Percentiles rank a stretch among this genome's conserved stretches.
These are phyloP conservation scores for Leccinum rimulosum DNA, from an alignment of 768 basidiomycete species.

Conservation along the genomic window DNA sequence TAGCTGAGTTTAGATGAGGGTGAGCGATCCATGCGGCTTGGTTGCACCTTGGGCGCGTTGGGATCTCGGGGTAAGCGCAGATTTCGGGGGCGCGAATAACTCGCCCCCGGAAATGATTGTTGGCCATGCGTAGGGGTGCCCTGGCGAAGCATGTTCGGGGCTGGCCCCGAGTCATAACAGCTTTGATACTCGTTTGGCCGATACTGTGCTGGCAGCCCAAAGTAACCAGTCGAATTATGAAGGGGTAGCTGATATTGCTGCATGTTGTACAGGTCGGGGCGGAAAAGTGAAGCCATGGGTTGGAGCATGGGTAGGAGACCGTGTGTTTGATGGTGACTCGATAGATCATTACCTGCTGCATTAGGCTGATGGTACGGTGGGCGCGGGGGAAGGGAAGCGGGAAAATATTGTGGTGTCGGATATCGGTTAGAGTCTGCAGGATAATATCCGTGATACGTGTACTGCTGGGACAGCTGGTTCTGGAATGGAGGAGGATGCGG, in stretches of 20 bases:
- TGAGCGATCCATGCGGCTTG: constrained; percentile 7
- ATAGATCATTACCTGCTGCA: constrained; percentile 32
- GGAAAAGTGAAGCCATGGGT: constrained; percentile 19
- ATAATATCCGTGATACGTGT: constrained; percentile 37
- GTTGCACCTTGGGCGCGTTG: constrained; percentile 16
- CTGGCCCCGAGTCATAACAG: constrained; percentile 40
- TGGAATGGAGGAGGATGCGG: constrained; percentile 33
- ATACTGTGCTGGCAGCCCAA: constrained; percentile 38
- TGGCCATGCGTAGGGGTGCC: constrained; percentile 30
- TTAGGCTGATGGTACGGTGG: constrained; percentile 38
- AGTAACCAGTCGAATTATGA: constrained; percentile 34
- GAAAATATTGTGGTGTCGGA: constrained; percentile 39
- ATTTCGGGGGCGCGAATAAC: constrained; percentile 26
- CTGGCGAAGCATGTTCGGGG: constrained; percentile 29
- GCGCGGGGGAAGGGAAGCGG: constrained; percentile 39
- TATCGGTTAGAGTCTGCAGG: constrained; percentile 37
- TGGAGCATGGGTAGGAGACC: constrained; percentile 21
- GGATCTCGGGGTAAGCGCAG: constrained; percentile 21
- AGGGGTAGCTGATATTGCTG: constrained; percentile 14
- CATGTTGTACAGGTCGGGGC: constrained; percentile 24
- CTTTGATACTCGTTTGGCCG: constrained; percentile 44
- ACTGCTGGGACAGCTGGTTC: constrained; percentile 30
- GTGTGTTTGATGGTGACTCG: constrained; percentile 20
- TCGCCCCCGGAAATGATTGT: constrained; percentile 29
- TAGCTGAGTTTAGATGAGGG: constrained; percentile 8